Evolutionary conservation across 306 rosid species (phyloP).

Genomic region (Geum urbanum): DNA sequence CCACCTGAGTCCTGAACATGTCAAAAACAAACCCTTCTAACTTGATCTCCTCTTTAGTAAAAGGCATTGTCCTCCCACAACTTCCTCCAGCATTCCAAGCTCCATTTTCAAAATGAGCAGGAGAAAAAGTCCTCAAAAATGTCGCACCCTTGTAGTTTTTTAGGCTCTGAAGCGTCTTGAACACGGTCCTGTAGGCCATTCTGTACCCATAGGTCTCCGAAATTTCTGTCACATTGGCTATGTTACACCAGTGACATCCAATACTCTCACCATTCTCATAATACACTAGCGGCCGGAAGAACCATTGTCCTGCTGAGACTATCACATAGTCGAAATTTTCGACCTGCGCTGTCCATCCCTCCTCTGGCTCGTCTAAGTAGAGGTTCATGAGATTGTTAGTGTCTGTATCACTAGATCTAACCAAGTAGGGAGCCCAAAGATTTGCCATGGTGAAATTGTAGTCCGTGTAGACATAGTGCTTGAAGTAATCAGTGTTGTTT

Average conservation of each 20-base stretch:
- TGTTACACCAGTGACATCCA: slow-evolving; percentile 60
- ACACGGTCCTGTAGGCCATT: slow-evolving; percentile 62
- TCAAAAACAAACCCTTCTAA: slow-evolving; percentile 34
- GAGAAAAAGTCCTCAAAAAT: slow-evolving; percentile 77
- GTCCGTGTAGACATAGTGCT: slow-evolving; percentile 44
- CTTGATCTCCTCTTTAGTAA: slow-evolving; percentile 39
- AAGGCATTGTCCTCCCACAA: slow-evolving; percentile 67
- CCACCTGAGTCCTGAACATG: slow-evolving; percentile 44
- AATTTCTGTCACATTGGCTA: slow-evolving; percentile 37
- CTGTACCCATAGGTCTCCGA: slow-evolving; percentile 43
- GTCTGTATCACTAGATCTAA: slow-evolving; percentile 46
- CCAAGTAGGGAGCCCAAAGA: slow-evolving; percentile 80
- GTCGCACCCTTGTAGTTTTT: slow-evolving; percentile 62
- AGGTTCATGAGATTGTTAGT: slow-evolving; percentile 49
- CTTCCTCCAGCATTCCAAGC: slow-evolving; percentile 84
- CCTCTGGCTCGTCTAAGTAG: slow-evolving; percentile 59
- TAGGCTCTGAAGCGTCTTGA: slow-evolving; percentile 36
- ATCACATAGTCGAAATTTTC: slow-evolving; percentile 61
- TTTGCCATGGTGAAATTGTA: slow-evolving; percentile 65
- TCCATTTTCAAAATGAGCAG: slow-evolving; percentile 84
- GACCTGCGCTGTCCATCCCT: slow-evolving; percentile 51
- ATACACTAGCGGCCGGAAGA: slow-evolving; percentile 54
- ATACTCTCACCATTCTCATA: slow-evolving; percentile 46
- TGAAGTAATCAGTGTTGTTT: slow-evolving; percentile 40
- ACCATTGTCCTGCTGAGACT: slow-evolving; percentile 91